Evolutionary conservation across 2,329 filamentous ascomycete genomes (phyloP).

Genomic region (Neofusicoccum sp.): DNA sequence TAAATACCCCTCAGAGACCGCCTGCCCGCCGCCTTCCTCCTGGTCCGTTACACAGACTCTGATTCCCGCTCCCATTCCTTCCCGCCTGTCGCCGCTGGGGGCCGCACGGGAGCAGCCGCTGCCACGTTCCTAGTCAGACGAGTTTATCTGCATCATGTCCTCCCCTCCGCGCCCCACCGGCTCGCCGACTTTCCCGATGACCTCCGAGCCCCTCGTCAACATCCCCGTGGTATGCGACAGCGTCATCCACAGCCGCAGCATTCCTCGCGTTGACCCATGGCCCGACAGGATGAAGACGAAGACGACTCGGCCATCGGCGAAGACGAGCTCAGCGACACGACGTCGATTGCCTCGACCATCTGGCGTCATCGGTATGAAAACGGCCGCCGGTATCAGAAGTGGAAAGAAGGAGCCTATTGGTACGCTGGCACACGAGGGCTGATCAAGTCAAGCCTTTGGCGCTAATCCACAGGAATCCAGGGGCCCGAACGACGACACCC

Average conservation of each 20-base stretch:
- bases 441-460: neutral
- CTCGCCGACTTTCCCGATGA: neutral
- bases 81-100: neutral
- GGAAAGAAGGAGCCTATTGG: slow-evolving; percentile 4
- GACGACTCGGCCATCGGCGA: slow-evolving; percentile 25
- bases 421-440: neutral
- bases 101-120: slow-evolving; percentile 3
- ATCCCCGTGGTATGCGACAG: neutral
- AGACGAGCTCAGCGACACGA: slow-evolving; percentile 30
- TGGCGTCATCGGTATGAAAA: slow-evolving; percentile 29
- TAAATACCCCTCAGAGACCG: neutral
- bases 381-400: slow-evolving; percentile 18
- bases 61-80: neutral
- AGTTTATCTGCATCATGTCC: neutral
- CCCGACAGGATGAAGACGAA: slow-evolving; percentile 18
- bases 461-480: neutral
- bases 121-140: neutral
- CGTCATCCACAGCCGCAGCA: neutral
- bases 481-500: slow-evolving; percentile 30
- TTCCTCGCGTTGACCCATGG: too few species aligned
- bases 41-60: neutral
- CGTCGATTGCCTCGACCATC: slow-evolving; percentile 32
- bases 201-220: neutral
- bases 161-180: neutral
- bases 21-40: neutral